Evolutionary conservation across 768 basidiomycete genomes (phyloP), one percentile per base, ranked within the genome.

Genomic region (Sutorius australiensis): DNA sequence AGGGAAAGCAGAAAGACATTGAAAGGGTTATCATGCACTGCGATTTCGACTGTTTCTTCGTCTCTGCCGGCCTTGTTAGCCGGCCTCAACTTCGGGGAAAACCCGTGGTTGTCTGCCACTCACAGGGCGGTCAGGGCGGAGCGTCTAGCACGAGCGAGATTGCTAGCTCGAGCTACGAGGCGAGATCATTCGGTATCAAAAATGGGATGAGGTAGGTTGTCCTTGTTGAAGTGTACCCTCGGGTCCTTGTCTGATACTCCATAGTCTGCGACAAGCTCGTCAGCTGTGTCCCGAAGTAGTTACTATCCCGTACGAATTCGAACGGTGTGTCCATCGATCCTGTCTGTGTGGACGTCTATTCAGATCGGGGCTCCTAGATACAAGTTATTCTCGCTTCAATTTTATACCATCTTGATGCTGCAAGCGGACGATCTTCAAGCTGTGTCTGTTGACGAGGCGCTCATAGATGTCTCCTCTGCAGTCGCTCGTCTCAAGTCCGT

Each of bases 31-130:
- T 92, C 61, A 90, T 94, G 89, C 92, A 94, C 61, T 91, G 89
- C 59, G 92, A 94, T 67, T 98, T 98, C 58, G 97, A 99, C 63
- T 92, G 87, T 57, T 98, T 98, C 76, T 99, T 99, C 65, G 95
- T 98, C 11, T 86, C 90, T 1, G 95, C 87, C n/a, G 92, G 93
- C 0, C 71, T 95, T 46, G 76, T 90, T 2, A 82, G 77, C 52
- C 77, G 93, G 2, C 91, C 92, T 0, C 80, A 95, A 54, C 70
- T 97, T 41, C 82, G 81, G 48, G 93, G 94, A 1, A 92, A 89
- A 66, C 92, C 97, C 0, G 85, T 88, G 9, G 94, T 95, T 0
- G 97, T 99, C 0, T 99, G 97, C 63, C 97, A 99, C 70, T 92
- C 94, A 8, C 91, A 92, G 62, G 86, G 86, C 0, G 72, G 66